phyloP scores from a whole-genome alignment of 495 filamentous ascomycete genomes.

The Daldinia vernicosa region DNA sequence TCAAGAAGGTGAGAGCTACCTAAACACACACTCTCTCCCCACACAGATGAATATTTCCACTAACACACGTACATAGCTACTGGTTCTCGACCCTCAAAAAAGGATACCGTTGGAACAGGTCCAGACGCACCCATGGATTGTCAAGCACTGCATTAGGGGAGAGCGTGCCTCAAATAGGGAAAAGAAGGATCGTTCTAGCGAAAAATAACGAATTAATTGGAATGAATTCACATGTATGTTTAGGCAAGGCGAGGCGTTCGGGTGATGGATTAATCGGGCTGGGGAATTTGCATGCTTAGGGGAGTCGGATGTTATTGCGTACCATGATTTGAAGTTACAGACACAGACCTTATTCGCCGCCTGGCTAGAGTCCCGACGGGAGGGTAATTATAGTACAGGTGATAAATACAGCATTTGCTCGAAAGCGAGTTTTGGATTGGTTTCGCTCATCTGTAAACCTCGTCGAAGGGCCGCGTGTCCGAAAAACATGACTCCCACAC shows the following conservation, averaged over 20 bases:
- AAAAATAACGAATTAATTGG: constrained; percentile 25
- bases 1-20: constrained; percentile 74
- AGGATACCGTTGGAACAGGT: constrained; percentile 89
- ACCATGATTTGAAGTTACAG: constrained; percentile 21
- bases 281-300: constrained; percentile 33
- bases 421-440: background rate
- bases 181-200: constrained; percentile 47
- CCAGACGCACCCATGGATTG: constrained; percentile 91
- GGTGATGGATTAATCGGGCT: constrained; percentile 25
- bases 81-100: constrained; percentile 95
- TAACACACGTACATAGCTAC: constrained; percentile 66
- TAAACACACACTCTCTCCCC: background rate
- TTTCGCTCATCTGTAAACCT: constrained; percentile 81
- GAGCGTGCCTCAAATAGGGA: constrained; percentile 67
- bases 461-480: constrained; percentile 94
- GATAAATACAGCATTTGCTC: constrained; percentile 29
- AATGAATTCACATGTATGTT: constrained; percentile 34
- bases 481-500: constrained; percentile 97
- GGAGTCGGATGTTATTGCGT: constrained; percentile 7
- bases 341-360: constrained; percentile 6
- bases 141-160: constrained; percentile 92
- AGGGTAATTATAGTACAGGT: constrained; percentile 21
- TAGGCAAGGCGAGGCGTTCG: constrained; percentile 28
- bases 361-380: constrained; percentile 7
- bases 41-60: background rate